phyloP scores from a whole-genome alignment of 768 basidiomycete genomes.

The Suillus fuscotomentosus region DNA sequence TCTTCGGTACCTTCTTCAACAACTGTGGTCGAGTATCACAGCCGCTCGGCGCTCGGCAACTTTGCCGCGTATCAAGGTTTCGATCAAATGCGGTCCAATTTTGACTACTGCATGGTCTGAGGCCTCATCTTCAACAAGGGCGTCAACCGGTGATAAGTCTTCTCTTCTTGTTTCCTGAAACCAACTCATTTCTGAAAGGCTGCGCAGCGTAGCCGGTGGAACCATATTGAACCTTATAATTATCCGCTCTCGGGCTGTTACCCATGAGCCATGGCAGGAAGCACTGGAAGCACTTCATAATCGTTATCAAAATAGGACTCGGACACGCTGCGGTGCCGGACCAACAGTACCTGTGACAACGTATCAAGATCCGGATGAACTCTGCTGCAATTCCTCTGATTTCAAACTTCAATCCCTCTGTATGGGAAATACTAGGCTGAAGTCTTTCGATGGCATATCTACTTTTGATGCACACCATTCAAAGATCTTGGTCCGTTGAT shows the following conservation, averaged over 20 bases:
- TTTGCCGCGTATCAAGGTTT: not conserved
- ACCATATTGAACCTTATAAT: not conserved
- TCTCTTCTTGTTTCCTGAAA: not conserved
- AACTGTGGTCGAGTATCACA: no score
- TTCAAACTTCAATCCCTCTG: not conserved
- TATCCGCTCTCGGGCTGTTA: not conserved
- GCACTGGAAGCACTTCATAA: not conserved
- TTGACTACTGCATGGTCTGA: not conserved
- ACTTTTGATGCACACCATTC: not conserved
- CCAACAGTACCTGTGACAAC: not conserved
- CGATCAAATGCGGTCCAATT: not conserved
- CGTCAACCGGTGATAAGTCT: not conserved
- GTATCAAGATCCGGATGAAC: not conserved
- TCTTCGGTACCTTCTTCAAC: no score
- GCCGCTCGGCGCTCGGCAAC: no score
- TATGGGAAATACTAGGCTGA: not conserved
- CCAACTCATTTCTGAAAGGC: not conserved
- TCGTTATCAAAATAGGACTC: not conserved
- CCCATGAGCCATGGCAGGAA: not conserved
- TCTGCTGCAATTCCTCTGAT: not conserved
- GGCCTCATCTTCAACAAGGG: not conserved
- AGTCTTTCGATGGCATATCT: not conserved
- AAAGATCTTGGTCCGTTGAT: not conserved
- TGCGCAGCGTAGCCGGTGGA: not conserved
- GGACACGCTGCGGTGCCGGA: not conserved